A percentile compares a stretch with the other conserved stretches of the same genome.
Evolutionary conservation across 1,284 basidiomycete species (phyloP).

Genomic region (Trametes versicolor): DNA sequence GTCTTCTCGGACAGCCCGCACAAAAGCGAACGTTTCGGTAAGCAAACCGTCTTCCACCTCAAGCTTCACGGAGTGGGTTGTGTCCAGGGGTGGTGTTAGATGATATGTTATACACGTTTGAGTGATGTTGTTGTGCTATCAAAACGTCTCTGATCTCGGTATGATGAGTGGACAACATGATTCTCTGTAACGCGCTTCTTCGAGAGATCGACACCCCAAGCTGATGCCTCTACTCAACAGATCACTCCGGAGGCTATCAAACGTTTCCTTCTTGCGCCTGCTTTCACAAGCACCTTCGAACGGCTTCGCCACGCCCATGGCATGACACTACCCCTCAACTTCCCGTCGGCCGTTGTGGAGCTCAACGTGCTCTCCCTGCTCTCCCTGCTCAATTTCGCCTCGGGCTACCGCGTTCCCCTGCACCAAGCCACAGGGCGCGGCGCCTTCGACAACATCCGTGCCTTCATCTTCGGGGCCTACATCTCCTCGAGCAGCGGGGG

Average conservation of each 20-base stretch:
- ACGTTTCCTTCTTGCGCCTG: slow-evolving; percentile 68
- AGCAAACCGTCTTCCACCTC: slow-evolving; percentile 25
- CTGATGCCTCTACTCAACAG: slow-evolving; percentile 45
- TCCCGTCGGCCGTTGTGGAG: slow-evolving; percentile 73
- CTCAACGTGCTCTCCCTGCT: slow-evolving; percentile 79
- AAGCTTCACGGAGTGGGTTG: background rate
- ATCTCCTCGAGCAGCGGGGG: slow-evolving; percentile 64
- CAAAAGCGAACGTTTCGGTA: slow-evolving; percentile 49
- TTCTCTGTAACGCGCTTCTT: too few species aligned
- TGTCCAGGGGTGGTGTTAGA: background rate
- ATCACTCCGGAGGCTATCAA: slow-evolving; percentile 64
- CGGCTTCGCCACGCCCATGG: slow-evolving; percentile 72
- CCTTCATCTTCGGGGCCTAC: slow-evolving; percentile 76
- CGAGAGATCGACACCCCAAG: too few species aligned
- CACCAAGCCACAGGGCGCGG: slow-evolving; percentile 77
- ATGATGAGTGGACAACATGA: too few species aligned
- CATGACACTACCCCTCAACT: slow-evolving; percentile 78
- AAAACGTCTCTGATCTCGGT: too few species aligned
- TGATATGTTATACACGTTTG: background rate
- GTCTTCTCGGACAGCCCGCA: slow-evolving; percentile 58
- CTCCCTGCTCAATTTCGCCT: slow-evolving; percentile 82
- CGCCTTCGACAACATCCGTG: slow-evolving; percentile 83
- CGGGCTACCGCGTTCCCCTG: slow-evolving; percentile 78
- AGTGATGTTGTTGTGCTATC: too few species aligned
- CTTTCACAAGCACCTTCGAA: slow-evolving; percentile 70